Evolutionary conservation across 2,329 filamentous ascomycete genomes (phyloP).

Genomic region (Anthostomella pinea): DNA sequence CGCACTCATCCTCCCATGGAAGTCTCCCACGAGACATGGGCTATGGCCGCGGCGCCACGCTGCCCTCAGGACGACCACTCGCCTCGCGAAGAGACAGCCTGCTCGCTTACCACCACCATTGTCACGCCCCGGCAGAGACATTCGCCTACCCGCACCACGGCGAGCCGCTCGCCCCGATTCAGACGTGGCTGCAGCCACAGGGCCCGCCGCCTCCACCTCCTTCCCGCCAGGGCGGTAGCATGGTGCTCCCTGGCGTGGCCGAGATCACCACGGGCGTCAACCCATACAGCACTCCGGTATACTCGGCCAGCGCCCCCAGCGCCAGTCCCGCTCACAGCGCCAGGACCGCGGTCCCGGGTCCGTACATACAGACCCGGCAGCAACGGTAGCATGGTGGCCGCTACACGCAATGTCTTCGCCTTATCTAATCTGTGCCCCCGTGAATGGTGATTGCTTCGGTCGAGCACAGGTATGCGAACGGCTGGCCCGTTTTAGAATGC

Average conservation of each 20-base stretch:
- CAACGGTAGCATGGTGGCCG: no score
- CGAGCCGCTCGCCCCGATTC: slow-evolving; percentile 52
- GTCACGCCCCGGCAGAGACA: slow-evolving; percentile 21
- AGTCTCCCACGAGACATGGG: slow-evolving; percentile 41
- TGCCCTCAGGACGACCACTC: slow-evolving; percentile 33
- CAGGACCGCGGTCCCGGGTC: slow-evolving; percentile 42
- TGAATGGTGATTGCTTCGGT: no score
- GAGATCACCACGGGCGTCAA: slow-evolving; percentile 64
- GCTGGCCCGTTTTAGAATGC: no score
- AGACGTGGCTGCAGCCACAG: slow-evolving; percentile 38
- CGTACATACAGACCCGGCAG: no score
- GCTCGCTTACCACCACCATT: slow-evolving; percentile 20
- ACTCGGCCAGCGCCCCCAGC: slow-evolving; percentile 42
- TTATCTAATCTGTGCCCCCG: no score
- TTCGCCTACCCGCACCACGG: slow-evolving; percentile 33
- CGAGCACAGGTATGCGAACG: no score
- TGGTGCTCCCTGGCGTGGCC: slow-evolving; percentile 56
- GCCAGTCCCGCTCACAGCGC: slow-evolving; percentile 38
- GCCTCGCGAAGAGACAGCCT: slow-evolving; percentile 43
- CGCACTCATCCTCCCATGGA: slow-evolving; percentile 46
- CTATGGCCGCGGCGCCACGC: slow-evolving; percentile 37
- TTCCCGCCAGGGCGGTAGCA: no score
- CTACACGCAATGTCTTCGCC: no score
- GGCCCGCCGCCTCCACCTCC: no score
- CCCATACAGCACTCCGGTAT: slow-evolving; percentile 58